Conservation (phyloP, 345 rosid species). For the Xanthoceras sorbifolium region DNA sequence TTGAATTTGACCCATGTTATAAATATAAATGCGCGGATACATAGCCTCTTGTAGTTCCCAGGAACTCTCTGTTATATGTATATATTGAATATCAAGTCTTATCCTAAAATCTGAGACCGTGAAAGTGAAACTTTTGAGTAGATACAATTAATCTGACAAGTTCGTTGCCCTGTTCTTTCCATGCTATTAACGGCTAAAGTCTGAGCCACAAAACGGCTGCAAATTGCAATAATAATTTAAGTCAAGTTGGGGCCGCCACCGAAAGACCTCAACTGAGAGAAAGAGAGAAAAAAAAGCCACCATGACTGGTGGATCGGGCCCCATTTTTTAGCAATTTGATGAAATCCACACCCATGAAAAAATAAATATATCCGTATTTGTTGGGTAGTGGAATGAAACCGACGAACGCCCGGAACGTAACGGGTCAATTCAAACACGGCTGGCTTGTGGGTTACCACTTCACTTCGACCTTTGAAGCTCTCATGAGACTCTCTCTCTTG, state of each 20-base stretch:
- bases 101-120: background rate
- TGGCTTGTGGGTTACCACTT: slow-evolving; percentile 16
- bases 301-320: slow-evolving; percentile 20
- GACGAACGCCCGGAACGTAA: background rate
- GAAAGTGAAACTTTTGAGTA: background rate
- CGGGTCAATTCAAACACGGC: slow-evolving; percentile 22
- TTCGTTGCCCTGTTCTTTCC: background rate
- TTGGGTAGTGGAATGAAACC: background rate
- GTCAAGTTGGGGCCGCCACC: background rate
- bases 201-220: background rate
- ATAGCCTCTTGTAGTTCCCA: background rate
- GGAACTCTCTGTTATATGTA: background rate
- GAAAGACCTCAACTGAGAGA: background rate
- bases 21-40: too few species aligned
- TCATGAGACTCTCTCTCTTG: background rate
- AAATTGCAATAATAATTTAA: background rate
- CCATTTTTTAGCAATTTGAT: background rate
- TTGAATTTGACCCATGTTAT: background rate
- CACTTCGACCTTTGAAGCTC: background rate
- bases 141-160: background rate
- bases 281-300: too few species aligned
- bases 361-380: background rate
- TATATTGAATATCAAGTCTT: background rate
- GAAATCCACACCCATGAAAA: background rate
- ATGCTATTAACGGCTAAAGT: background rate